Percentiles rank a stretch among this genome's conserved stretches.
These are phyloP conservation scores for Coniochaeta hoffmannii DNA, from an alignment of 2,329 filamentous ascomycete species.

Conservation along the genomic window DNA sequence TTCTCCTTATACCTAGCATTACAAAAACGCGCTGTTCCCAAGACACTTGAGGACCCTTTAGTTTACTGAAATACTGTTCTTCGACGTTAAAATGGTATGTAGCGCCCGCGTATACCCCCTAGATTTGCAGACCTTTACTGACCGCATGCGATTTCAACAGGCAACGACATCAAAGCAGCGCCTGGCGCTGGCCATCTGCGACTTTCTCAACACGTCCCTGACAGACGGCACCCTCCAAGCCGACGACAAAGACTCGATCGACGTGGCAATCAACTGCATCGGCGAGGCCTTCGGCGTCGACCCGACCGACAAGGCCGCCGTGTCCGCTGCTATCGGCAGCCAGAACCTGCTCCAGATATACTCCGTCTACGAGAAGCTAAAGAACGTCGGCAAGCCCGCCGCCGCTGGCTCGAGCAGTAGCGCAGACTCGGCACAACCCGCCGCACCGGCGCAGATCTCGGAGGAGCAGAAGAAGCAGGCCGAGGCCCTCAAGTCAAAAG, in stretches of 20 bases:
- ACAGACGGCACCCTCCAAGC: constrained; percentile 80
- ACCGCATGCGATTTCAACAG: constrained; percentile 14
- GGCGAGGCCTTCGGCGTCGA: constrained; percentile 93
- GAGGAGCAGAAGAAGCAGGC: constrained; percentile 69
- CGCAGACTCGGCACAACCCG: constrained; percentile 27
- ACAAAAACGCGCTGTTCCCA: too few relatives aligned
- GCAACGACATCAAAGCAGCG: constrained; percentile 60
- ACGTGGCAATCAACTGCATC: constrained; percentile 92
- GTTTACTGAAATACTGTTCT: too few relatives aligned
- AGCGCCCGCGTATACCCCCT: background rate
- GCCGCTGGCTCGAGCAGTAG: constrained; percentile 14
- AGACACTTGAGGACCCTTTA: too few relatives aligned
- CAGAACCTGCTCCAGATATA: constrained; percentile 91
- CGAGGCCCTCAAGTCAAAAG: constrained; percentile 80
- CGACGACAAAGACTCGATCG: constrained; percentile 89
- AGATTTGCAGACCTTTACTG: background rate
- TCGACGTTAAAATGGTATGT: background rate
- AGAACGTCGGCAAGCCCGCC: constrained; percentile 40
- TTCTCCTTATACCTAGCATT: background rate
- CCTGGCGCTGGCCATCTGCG: constrained; percentile 92
- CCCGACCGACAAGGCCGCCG: constrained; percentile 63
- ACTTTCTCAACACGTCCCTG: constrained; percentile 80
- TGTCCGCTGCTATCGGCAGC: constrained; percentile 70
- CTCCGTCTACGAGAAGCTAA: constrained; percentile 92
- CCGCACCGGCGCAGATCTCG: constrained; percentile 28